phyloP scores from a whole-genome alignment of 495 filamentous ascomycete genomes.

The Darksidea phi region DNA sequence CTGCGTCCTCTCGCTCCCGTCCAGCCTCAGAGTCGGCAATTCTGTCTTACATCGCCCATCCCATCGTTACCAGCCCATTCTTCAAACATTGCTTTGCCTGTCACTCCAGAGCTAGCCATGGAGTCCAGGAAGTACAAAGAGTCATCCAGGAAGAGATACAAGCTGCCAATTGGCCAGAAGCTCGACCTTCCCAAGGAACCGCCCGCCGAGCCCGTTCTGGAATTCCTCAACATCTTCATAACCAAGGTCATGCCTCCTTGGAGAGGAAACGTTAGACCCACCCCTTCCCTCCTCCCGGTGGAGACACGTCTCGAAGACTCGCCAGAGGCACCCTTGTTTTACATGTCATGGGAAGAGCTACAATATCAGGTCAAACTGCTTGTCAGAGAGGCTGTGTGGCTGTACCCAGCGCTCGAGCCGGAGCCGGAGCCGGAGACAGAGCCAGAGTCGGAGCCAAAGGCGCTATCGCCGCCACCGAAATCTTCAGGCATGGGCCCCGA shows the following conservation, averaged over 20 bases:
- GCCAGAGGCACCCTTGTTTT: neutral
- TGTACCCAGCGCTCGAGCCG: slow-evolving; percentile 2
- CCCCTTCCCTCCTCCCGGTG: neutral
- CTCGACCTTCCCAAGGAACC: neutral
- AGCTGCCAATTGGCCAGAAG: neutral
- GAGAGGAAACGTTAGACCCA: too few relatives aligned
- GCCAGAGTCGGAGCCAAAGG: neutral
- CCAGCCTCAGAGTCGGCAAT: neutral
- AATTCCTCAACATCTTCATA: neutral
- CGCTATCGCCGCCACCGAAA: too few relatives aligned
- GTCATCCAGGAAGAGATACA: too few relatives aligned
- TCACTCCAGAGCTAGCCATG: too few relatives aligned
- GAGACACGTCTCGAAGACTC: neutral
- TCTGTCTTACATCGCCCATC: slow-evolving; percentile 4
- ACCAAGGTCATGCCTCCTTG: neutral
- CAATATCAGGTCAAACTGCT: neutral
- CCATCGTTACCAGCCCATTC: neutral
- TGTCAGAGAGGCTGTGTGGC: neutral
- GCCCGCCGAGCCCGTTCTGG: neutral
- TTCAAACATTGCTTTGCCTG: neutral
- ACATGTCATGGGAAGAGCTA: slow-evolving; percentile 1
- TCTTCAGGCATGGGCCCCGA: slow-evolving; percentile 20
- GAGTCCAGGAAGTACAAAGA: too few relatives aligned
- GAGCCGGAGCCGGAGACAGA: neutral
- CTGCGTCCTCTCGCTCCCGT: neutral